A percentile compares a stretch with the other conserved stretches of the same genome.
phyloP scores from a whole-genome alignment of 2,329 filamentous ascomycete genomes.

The Aspergillus fischeri region DNA sequence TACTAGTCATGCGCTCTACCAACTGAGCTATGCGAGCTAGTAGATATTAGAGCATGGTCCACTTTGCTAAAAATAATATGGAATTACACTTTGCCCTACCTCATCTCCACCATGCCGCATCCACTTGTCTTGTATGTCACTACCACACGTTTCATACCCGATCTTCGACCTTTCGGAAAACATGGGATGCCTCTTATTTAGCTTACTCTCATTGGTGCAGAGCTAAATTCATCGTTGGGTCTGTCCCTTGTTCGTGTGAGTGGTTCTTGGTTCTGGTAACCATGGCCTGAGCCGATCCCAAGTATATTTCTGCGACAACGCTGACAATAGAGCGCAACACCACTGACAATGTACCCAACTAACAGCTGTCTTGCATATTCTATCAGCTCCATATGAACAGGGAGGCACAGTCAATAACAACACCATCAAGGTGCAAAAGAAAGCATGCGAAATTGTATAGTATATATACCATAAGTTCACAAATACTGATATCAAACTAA shows the following conservation, averaged over 20 bases:
- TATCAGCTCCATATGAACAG: too few relatives aligned
- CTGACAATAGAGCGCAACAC: not conserved
- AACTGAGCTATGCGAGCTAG: slow-evolving; percentile 31
- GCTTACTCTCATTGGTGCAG: not conserved
- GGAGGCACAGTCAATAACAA: too few relatives aligned
- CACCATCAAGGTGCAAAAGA: too few relatives aligned
- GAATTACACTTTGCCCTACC: too few relatives aligned
- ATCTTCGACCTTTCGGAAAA: not conserved
- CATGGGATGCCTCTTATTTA: not conserved
- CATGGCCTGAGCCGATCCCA: not conserved
- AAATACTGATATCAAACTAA: too few relatives aligned
- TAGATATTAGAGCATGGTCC: not conserved
- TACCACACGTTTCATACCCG: not conserved
- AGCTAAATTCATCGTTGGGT: too few relatives aligned
- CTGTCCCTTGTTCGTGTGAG: not conserved
- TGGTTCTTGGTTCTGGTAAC: not conserved
- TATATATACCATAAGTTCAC: too few relatives aligned
- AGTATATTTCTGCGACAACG: too few relatives aligned
- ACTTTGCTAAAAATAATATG: not conserved
- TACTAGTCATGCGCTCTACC: slow-evolving; percentile 37
- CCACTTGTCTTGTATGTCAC: not conserved
- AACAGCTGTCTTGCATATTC: not conserved
- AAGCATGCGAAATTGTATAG: too few relatives aligned
- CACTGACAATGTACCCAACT: not conserved
- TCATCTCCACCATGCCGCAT: not conserved